Conservation (phyloP, 2,329 filamentous ascomycete species). For the Sporothrix schenckii region DNA sequence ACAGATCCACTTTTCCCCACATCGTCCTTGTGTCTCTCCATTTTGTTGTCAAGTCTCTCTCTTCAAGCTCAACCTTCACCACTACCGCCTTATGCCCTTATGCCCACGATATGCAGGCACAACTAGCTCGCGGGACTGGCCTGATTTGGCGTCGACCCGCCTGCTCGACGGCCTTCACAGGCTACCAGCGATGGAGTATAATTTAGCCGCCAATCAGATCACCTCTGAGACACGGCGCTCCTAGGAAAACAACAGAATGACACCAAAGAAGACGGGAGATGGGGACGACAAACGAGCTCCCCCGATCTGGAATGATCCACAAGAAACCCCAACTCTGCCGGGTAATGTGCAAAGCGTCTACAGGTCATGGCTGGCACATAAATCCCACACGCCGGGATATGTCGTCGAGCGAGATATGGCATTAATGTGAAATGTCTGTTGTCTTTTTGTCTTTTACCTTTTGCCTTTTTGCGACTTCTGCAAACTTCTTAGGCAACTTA, state of each 20-base stretch:
- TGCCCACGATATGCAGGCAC: slow-evolving; percentile 1
- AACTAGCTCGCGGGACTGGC: slow-evolving; percentile 10
- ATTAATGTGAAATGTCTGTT: background rate
- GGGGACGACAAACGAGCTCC: background rate
- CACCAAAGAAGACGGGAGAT: too few relatives aligned
- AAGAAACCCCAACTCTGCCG: slow-evolving; percentile 21
- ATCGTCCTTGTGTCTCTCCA: background rate
- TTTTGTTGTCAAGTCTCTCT: background rate
- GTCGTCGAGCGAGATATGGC: background rate
- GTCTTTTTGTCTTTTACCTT: background rate
- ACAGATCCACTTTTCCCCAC: slow-evolving; percentile 24
- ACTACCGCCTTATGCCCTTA: background rate
- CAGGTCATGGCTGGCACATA: background rate
- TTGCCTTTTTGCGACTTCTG: too few relatives aligned
- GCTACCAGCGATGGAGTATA: background rate
- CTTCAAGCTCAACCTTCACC: background rate
- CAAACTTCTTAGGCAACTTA: background rate
- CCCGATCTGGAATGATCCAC: background rate
- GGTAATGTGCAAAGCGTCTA: slow-evolving; percentile 17
- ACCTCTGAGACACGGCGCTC: too few relatives aligned
- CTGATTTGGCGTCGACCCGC: background rate
- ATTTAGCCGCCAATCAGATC: slow-evolving; percentile 29
- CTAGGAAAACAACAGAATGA: background rate
- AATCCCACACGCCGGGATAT: background rate
- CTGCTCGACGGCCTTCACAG: background rate